A percentile compares a stretch with the other conserved stretches of the same genome.
Conservation (phyloP, 768 basidiomycete species). For the Lactarius trivialis region DNA sequence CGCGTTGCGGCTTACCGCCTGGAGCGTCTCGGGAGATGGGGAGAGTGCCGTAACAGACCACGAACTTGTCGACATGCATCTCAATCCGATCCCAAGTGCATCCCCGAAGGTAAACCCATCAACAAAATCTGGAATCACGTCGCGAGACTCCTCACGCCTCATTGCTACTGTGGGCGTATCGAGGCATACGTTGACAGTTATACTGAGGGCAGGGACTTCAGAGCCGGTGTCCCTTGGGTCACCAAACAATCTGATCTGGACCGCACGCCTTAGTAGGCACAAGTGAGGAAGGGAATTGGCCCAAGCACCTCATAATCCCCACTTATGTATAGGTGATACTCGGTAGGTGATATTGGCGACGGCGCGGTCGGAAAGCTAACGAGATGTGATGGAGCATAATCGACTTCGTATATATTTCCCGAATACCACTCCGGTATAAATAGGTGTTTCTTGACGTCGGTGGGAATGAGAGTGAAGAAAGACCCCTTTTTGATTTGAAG, state of each 20-base stretch:
- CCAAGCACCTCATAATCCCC: constrained; percentile 71
- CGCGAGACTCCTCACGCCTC: constrained; percentile 42
- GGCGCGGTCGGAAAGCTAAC: constrained; percentile 46
- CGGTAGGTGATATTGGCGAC: constrained; percentile 37
- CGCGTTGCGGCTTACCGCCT: constrained; percentile 19
- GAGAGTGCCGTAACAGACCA: constrained; percentile 42
- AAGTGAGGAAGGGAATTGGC: not conserved
- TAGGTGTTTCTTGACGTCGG: constrained; percentile 20
- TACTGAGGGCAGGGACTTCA: constrained; percentile 43
- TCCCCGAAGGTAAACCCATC: constrained; percentile 71
- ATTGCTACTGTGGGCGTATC: constrained; percentile 31
- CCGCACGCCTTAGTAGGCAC: constrained; percentile 1
- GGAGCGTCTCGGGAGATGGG: constrained; percentile 16
- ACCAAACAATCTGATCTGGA: constrained; percentile 76
- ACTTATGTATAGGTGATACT: constrained; percentile 66
- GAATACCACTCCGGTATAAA: constrained; percentile 56
- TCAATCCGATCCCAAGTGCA: constrained; percentile 57
- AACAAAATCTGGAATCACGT: constrained; percentile 62
- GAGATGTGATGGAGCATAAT: constrained; percentile 42
- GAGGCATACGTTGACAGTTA: constrained; percentile 42
- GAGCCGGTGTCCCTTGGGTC: constrained; percentile 46
- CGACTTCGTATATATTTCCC: constrained; percentile 81
- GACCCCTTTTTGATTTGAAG: constrained; percentile 65
- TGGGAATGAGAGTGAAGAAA: constrained; percentile 65
- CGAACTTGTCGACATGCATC: constrained; percentile 40